Evolutionary conservation across 441 rosid species (phyloP).

Genomic region (Pelargonium myrrhifolium): DNA sequence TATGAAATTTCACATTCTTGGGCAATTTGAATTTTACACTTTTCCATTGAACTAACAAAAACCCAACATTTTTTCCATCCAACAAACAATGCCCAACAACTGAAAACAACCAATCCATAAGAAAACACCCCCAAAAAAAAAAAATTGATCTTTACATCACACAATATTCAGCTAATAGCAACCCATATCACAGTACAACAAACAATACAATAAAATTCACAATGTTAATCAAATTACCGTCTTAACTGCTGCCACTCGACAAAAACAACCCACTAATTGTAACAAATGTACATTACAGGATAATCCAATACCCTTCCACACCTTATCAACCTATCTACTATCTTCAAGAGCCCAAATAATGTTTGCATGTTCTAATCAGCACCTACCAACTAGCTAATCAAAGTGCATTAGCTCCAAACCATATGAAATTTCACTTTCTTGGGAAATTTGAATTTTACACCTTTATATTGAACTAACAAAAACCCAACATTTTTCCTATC

Average conservation of each 20-base stretch:
- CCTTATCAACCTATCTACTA: too few species aligned
- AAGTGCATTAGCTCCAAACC: neutral
- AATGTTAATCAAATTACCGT: slow-evolving; percentile 27
- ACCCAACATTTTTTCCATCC: neutral
- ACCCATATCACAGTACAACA: neutral
- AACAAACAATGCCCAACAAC: too few species aligned
- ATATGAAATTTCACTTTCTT: neutral
- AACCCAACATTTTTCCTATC: neutral
- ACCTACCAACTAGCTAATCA: too few species aligned
- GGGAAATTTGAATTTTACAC: neutral
- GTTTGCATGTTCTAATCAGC: too few species aligned
- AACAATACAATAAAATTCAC: neutral
- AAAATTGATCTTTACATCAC: too few species aligned
- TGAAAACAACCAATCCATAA: neutral
- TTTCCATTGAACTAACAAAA: neutral
- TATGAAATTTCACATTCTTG: neutral
- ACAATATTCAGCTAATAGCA: too few species aligned
- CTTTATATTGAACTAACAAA: neutral
- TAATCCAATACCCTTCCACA: too few species aligned
- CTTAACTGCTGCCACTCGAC: too few species aligned
- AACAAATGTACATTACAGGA: too few species aligned
- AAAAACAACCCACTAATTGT: too few species aligned
- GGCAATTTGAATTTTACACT: neutral
- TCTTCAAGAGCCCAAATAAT: too few species aligned
- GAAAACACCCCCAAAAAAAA: too few species aligned